Percentiles rank a stretch among this genome's conserved stretches.
Evolutionary conservation across 2,329 filamentous ascomycete genomes (phyloP).

Genomic region (Cladosporium sp.): DNA sequence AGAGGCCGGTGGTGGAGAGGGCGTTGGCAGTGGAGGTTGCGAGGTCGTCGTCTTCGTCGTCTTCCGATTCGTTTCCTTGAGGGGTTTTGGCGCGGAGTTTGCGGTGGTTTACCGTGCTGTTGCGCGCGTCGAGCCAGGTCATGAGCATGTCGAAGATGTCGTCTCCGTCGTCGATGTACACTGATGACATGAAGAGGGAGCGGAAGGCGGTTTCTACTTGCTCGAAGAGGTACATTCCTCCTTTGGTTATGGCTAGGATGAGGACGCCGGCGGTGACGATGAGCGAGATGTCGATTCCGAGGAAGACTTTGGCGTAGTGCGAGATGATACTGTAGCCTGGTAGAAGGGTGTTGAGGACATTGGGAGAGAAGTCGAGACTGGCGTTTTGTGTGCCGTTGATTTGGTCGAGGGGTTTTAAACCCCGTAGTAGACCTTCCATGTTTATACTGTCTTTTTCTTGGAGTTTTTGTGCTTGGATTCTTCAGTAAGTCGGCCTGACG

Average conservation of each 20-base stretch:
- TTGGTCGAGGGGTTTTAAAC: too few species aligned
- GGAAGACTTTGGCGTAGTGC: slow-evolving; percentile 36
- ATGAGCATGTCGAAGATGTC: slow-evolving; percentile 40
- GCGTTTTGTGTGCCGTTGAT: neutral
- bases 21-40: slow-evolving; percentile 32
- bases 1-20: slow-evolving; percentile 38
- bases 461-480: too few species aligned
- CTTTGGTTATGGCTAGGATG: slow-evolving; percentile 37
- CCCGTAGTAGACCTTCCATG: too few species aligned
- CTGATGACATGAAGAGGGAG: slow-evolving; percentile 37
- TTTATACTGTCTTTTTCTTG: too few species aligned
- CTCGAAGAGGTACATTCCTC: slow-evolving; percentile 33
- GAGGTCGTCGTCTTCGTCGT: slow-evolving; percentile 24
- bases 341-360: slow-evolving; percentile 46
- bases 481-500: too few species aligned
- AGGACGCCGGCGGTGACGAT: slow-evolving; percentile 41
- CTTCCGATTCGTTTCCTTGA: slow-evolving; percentile 30
- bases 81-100: slow-evolving; percentile 39
- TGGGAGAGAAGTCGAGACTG: slow-evolving; percentile 37
- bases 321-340: slow-evolving; percentile 48
- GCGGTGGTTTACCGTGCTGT: slow-evolving; percentile 33
- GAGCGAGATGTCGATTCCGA: slow-evolving; percentile 47
- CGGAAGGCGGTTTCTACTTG: slow-evolving; percentile 30
- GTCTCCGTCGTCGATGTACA: slow-evolving; percentile 43
- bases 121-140: slow-evolving; percentile 40